Percentiles rank a stretch among this genome's conserved stretches.
phyloP scores from a whole-genome alignment of 2,329 filamentous ascomycete species.

The Ophiostoma sp. region DNA sequence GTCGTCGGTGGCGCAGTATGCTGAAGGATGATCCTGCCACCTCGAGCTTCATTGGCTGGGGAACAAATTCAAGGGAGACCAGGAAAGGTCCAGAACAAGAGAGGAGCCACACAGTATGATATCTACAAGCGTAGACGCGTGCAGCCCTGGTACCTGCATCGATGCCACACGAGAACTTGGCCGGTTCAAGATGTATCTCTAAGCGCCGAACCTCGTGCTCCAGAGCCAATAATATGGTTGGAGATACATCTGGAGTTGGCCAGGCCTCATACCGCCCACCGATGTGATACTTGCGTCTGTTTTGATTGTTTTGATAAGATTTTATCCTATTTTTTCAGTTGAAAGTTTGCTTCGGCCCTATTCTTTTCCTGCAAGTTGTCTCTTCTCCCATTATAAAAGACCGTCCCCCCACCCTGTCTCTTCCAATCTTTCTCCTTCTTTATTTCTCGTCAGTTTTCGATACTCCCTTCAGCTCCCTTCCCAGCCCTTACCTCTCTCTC shows the following conservation, averaged over 20 bases:
- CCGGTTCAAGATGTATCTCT: not conserved
- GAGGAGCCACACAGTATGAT: conserved; percentile 9
- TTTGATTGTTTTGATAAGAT: not conserved
- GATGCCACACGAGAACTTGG: not conserved
- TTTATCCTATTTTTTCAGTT: not conserved
- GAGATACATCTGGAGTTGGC: not conserved
- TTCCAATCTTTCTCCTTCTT: not conserved
- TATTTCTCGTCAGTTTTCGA: not conserved
- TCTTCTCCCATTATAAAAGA: not conserved
- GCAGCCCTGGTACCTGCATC: not conserved
- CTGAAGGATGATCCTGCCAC: too few species aligned
- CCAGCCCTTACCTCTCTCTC: not conserved
- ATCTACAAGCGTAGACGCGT: not conserved
- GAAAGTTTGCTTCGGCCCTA: too few species aligned
- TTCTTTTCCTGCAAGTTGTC: not conserved
- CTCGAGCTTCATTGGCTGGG: too few species aligned
- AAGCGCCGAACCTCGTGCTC: not conserved
- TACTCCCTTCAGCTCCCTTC: not conserved
- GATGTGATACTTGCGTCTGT: not conserved
- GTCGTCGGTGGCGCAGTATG: too few species aligned
- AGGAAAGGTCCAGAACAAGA: too few species aligned
- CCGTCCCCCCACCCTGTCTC: not conserved
- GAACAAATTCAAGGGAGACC: not conserved
- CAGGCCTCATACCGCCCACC: not conserved
- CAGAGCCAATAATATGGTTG: not conserved